Evolutionary conservation across 306 rosid genomes (phyloP), one percentile per base, ranked within the genome.

Genomic region (Psophocarpus tetragonolobus): DNA sequence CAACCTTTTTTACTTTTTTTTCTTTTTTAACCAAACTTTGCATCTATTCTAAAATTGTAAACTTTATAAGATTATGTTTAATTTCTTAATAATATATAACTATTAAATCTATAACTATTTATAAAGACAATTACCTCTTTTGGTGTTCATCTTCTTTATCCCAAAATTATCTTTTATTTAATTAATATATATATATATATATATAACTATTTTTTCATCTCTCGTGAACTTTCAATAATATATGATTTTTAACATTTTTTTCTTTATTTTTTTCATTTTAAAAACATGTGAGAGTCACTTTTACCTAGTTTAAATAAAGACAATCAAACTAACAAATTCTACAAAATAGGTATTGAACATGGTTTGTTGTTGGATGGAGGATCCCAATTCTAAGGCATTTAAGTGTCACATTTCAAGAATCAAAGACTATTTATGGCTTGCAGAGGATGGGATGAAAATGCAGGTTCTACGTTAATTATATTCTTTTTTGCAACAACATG

Each of bases 401-500:
- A 82, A 69, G 79, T 26, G n/a, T 75, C 97, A 93, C 81, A 83
- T 93, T 79, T 74, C 90, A 56, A 88, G 92, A 87, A 82, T 92
- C 84, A 87, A 87, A 85, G 97, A 92, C 60, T 92, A 90, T 80
- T 89, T 88, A 7, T 92, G 96, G 97, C 58, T 92, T 8, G 97
- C 96, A 2, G 97, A 92, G 84, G 97, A 92, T 80, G 97, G 97
- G 65, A 82, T 92, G 93, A 92, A 92, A 87, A 88, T 92, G 96
- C 97, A 90, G 94, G 97, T 87, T 48, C 71, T 41, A 54, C 42
- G 32, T 12, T 6, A 21, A 47, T 20, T 77, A n/a, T 3, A n/a
- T 64, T 4, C 4, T 76, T 63, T 17, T 2, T 50, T 8, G 8
- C 30, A 54, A 13, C 32, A 56, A 0, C 12, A 1, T 24, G n/a